Conservation (phyloP, 768 basidiomycete genomes). For the Daedaleopsis nitida region DNA sequence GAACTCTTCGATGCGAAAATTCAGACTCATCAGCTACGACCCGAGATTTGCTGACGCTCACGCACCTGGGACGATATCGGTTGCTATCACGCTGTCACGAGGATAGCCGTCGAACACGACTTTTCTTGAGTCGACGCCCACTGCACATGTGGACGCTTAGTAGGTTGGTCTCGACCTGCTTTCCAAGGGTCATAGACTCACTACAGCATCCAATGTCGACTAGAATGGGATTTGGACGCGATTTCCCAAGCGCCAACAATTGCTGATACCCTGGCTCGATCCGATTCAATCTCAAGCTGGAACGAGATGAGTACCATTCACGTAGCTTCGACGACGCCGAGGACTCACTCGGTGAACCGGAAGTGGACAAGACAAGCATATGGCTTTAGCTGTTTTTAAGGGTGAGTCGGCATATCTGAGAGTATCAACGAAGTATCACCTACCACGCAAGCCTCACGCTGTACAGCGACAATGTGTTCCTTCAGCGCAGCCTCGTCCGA, state of each 20-base stretch:
- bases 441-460: constrained; percentile 27
- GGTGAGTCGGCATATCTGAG: too few species aligned
- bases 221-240: constrained; percentile 39
- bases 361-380: constrained; percentile 29
- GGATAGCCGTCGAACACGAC: constrained; percentile 47
- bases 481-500: constrained; percentile 27
- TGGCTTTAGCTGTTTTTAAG: constrained; percentile 19
- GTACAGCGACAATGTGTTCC: constrained; percentile 29
- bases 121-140: constrained; percentile 46
- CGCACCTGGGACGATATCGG: constrained; percentile 42
- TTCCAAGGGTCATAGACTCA: constrained; percentile 23
- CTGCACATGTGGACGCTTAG: constrained; percentile 21
- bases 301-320: background rate
- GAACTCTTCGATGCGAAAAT: constrained; percentile 41
- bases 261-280: constrained; percentile 25
- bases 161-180: background rate
- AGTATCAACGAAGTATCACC: background rate
- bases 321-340: background rate
- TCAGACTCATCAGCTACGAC: background rate
- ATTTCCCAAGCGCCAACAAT: constrained; percentile 38
- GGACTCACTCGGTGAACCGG: constrained; percentile 20
- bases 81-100: constrained; percentile 37
- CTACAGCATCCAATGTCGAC: constrained; percentile 51
- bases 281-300: constrained; percentile 26
- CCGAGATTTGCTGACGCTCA: too few species aligned